Evolutionary conservation across 208 protist genomes (phyloP).

Genomic region (Plasmodiophora brassicae): DNA sequence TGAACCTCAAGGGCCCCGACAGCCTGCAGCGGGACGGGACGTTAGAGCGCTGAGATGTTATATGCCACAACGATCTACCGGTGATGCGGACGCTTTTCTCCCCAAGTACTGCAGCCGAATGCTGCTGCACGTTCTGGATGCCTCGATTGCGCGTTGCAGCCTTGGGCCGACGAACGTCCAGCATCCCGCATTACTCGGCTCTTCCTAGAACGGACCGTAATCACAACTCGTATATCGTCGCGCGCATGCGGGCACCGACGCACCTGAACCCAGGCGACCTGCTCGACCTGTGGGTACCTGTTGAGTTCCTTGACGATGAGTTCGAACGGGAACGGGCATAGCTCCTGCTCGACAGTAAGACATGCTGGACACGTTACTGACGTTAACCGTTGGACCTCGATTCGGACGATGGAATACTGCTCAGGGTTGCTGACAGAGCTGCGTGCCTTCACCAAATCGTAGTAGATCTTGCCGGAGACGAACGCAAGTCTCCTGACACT

Average conservation of each 20-base stretch:
- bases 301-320: background rate
- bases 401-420: background rate
- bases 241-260: too few species aligned
- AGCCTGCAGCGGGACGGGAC: background rate
- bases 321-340: constrained; percentile 16
- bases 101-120: background rate
- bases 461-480: constrained; percentile 16
- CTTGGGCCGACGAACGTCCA: background rate
- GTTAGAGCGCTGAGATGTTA: background rate
- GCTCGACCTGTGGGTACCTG: background rate
- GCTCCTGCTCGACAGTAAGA: background rate
- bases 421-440: background rate
- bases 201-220: background rate
- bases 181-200: background rate
- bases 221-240: too few species aligned
- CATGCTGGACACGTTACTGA: background rate
- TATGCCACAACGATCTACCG: background rate
- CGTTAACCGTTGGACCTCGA: background rate
- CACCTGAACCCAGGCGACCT: background rate
- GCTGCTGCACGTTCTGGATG: background rate
- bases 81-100: background rate
- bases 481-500: background rate
- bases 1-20: background rate
- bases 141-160: background rate
- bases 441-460: background rate